Base-by-base conservation (phyloP, 1,284 basidiomycete species). In the Cryptococcus jaspeensis region DNA sequence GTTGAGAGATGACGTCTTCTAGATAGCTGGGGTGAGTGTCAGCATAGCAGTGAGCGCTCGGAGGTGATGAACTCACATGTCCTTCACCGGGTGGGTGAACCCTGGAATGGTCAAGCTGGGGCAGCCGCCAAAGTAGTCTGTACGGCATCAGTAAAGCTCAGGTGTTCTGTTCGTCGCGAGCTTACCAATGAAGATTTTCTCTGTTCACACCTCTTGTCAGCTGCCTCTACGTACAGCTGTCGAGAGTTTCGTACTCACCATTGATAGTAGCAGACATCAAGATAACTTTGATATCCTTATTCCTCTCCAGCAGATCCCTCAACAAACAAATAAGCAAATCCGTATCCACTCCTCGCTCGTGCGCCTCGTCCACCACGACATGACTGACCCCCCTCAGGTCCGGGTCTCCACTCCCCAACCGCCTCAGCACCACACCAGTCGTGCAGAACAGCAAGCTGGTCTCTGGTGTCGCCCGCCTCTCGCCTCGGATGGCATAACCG, bases 401-500 rank as follows among this genome's bases (percentile, higher is more conserved):
- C 40, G 90, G 85, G 47, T 91, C 91, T 15, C 80, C 80, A n/a
- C 85, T 75, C 0, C 80, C 84, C 7, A 97, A 78, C 13, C 92
- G 83, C 53, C 92, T 82, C 36, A 97, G 81, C 1, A 94, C 84
- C 39, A 97, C 88, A 79, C 93, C 94, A 3, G 92, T 97, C 0
- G 93, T 97, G 68, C 92, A 92, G 71, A 96, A 97, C 16, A 95
- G 78, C 7, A 96, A 76, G 63, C 89, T 87, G 1, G 90, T 92
- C 37, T 82, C 81, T 20, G 80, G 79, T 6, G 79, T 80, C 28
- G 86, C 83, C 58, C 85, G 88, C 36, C 84, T 85, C 76, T 96
- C 92, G n/a, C 94, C 93, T 52, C 92, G 84, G 59, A 96, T 93
- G 1, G 88, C 86, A 68, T 96, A 96, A 1, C 92, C 91, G 22